Conservation (phyloP, 345 rosid species). For the Bruguiera parviflora region DNA sequence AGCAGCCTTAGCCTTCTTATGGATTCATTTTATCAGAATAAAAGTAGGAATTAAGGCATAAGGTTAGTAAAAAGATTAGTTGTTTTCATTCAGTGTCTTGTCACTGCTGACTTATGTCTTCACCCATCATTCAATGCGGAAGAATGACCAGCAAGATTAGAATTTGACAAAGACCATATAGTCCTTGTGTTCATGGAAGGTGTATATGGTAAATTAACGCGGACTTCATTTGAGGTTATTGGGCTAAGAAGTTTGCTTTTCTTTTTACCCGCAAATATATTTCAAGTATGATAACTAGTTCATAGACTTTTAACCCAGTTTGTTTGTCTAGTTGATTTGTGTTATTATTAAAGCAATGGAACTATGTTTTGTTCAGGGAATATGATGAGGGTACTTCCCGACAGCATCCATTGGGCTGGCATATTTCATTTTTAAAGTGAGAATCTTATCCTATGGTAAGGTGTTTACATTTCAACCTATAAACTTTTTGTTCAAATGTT, state of each 20-base stretch:
- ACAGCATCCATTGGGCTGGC: slow-evolving; percentile 69
- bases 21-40: background rate
- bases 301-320: background rate
- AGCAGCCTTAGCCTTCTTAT: background rate
- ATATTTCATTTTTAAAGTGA: slow-evolving; percentile 78
- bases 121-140: background rate
- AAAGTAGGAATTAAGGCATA: background rate
- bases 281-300: background rate
- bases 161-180: background rate
- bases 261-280: background rate
- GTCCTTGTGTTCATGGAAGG: background rate
- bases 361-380: slow-evolving; percentile 44
- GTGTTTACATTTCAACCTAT: slow-evolving; percentile 5
- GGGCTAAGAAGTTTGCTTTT: background rate
- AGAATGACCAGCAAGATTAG: slow-evolving; percentile 7
- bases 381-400: slow-evolving; percentile 44
- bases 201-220: background rate
- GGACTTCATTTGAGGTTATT: no score
- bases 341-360: slow-evolving; percentile 10
- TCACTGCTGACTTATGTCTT: background rate
- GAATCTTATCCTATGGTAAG: slow-evolving; percentile 18
- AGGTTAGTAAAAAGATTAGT: no score
- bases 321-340: slow-evolving; percentile 5
- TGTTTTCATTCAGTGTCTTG: background rate
- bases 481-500: slow-evolving; percentile 11